Percentiles rank a stretch among this genome's conserved stretches.
Evolutionary conservation across 306 rosid genomes (phyloP).

Genomic region (Inga leiocalycina): DNA sequence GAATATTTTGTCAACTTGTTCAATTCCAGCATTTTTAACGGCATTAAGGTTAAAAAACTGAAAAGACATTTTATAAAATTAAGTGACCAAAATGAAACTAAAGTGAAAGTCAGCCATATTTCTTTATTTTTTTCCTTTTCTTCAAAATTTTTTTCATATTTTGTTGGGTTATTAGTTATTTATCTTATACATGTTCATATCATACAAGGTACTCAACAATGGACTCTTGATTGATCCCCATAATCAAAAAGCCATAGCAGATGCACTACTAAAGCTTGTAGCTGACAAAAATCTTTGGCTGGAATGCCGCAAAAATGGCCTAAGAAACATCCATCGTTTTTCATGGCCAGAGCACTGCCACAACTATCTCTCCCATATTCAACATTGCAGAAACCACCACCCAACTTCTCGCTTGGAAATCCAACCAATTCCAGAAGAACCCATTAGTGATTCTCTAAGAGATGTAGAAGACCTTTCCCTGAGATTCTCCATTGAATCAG

Average conservation of each 20-base stretch:
- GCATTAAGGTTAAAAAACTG: too few relatives aligned
- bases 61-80: too few relatives aligned
- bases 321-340: slow-evolving; percentile 76
- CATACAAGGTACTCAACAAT: slow-evolving; percentile 63
- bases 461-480: slow-evolving; percentile 79
- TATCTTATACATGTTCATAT: neutral
- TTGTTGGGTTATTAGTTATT: neutral
- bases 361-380: slow-evolving; percentile 79
- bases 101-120: neutral
- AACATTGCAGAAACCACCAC: slow-evolving; percentile 62
- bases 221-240: slow-evolving; percentile 85
- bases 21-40: too few relatives aligned
- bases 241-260: slow-evolving; percentile 76
- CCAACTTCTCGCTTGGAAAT: slow-evolving; percentile 65
- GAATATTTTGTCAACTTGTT: too few relatives aligned
- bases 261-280: slow-evolving; percentile 79
- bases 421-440: slow-evolving; percentile 66
- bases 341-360: slow-evolving; percentile 89
- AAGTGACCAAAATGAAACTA: too few relatives aligned
- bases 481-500: slow-evolving; percentile 73
- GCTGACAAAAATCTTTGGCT: slow-evolving; percentile 77
- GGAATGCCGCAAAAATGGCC: slow-evolving; percentile 79
- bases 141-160: neutral
- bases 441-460: slow-evolving; percentile 73
- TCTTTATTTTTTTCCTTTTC: too few relatives aligned